Conservation (phyloP, 1,284 basidiomycete genomes). For the Lentinus polychrous region DNA sequence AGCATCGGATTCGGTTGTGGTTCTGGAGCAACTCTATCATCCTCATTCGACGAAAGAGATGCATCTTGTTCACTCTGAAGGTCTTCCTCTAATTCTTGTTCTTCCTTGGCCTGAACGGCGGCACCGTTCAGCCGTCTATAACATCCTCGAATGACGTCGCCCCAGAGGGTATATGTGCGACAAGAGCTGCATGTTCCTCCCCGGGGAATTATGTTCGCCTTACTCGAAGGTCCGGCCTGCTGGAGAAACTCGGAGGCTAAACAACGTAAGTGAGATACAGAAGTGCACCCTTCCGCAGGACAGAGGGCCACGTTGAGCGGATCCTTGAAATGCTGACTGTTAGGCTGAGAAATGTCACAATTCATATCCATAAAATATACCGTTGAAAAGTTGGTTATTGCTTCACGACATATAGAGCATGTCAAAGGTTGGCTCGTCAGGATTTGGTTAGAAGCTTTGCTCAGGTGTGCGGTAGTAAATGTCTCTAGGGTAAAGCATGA, state of each 20-base stretch:
- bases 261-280: constrained; percentile 65
- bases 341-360: not conserved
- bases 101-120: constrained; percentile 19
- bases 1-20: no score
- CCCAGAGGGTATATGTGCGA: constrained; percentile 55
- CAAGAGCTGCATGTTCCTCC: constrained; percentile 59
- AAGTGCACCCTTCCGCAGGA: constrained; percentile 41
- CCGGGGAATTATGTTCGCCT: constrained; percentile 49
- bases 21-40: not conserved
- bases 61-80: constrained; percentile 20
- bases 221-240: not conserved
- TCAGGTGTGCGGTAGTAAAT: constrained; percentile 52
- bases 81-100: constrained; percentile 25
- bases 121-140: constrained; percentile 47
- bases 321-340: constrained; percentile 32
- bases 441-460: constrained; percentile 42
- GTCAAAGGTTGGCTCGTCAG: constrained; percentile 23
- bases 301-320: constrained; percentile 48
- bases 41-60: constrained; percentile 4
- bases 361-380: constrained; percentile 31
- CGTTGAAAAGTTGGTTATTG: constrained; percentile 32
- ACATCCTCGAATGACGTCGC: constrained; percentile 62
- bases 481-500: constrained; percentile 31
- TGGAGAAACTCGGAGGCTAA: constrained; percentile 54
- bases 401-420: constrained; percentile 50